Evolutionary conservation across 495 filamentous ascomycete genomes (phyloP).

Genomic region (Neurospora hispaniola): DNA sequence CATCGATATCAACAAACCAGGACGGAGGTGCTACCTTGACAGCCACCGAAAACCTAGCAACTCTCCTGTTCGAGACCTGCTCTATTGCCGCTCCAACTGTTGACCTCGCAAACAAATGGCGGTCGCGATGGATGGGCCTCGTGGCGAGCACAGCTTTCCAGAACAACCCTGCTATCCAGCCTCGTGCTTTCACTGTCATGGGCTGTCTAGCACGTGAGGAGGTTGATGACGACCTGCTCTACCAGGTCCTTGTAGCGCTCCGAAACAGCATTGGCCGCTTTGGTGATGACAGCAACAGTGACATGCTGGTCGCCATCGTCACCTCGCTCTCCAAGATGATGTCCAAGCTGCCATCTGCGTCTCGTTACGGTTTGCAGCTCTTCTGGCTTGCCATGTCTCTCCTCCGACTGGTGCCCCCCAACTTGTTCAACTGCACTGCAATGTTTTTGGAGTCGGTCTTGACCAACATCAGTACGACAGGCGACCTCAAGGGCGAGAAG

Average conservation of each 20-base stretch:
- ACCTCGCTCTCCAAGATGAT: constrained; percentile 59
- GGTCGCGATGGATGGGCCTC: constrained; percentile 61
- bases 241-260: constrained; percentile 56
- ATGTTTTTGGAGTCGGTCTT: constrained; percentile 51
- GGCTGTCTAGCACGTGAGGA: constrained; percentile 56
- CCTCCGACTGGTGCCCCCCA: constrained; percentile 48
- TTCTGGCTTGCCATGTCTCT: constrained; percentile 59
- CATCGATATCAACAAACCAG: constrained; percentile 35
- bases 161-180: constrained; percentile 58
- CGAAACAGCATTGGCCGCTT: constrained; percentile 49
- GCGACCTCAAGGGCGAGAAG: constrained; percentile 45
- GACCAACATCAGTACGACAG: constrained; percentile 45
- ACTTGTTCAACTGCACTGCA: constrained; percentile 51
- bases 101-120: constrained; percentile 55
- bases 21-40: constrained; percentile 37
- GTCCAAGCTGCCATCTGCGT: constrained; percentile 50
- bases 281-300: constrained; percentile 46
- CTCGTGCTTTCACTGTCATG: constrained; percentile 58
- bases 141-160: constrained; percentile 61
- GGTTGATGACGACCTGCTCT: constrained; percentile 57
- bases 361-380: constrained; percentile 54
- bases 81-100: constrained; percentile 49
- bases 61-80: constrained; percentile 50
- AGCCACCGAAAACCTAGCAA: constrained; percentile 43
- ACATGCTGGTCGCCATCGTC: constrained; percentile 57